Base-by-base conservation (phyloP, 169 alveolate genomes). In the Neospora caninum region DNA sequence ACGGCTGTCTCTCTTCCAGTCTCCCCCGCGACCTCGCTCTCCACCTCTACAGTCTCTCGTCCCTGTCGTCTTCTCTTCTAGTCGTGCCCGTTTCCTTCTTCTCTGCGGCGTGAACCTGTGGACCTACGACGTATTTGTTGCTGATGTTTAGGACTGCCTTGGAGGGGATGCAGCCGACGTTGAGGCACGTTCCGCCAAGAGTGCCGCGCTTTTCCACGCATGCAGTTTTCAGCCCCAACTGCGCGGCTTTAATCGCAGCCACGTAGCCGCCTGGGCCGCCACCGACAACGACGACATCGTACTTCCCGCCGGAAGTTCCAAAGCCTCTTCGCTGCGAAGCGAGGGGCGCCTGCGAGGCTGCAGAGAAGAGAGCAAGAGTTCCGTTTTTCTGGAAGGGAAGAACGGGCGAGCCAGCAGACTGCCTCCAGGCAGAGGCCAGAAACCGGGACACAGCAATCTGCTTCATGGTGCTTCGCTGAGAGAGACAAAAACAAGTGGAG, bases 81-180 rank as follows among this genome's bases (percentile, higher is more conserved):
- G n/a, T 6, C 10, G 80, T 69, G 34, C 18, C 41, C 38, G n/a
- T 69, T 69, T 69, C 80, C 38, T n/a, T 69, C 80, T 73, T 22
- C 84, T 73, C 84, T 73, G 84, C n/a, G 9, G 39, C 42, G 18
- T 13, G 2, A 6, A 6, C 84, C 27, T n/a, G 18, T 13, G 25
- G 49, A 22, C 89, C 39, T 92, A 97, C 98, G 41, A 97, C 97
- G 96, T 96, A 98, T 91, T 98, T 97, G 96, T 99, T 99, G 38
- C 99, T 97, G 58, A 98, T 98, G 95, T 98, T 98, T 42, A 98
- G 98, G 93, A 99, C 97, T 69, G 99, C 98, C 95, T 99, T 99
- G 41, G 99, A 98, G 10, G 99, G 99, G 88, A 99, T 99, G 95
- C 99, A 99, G 7, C 99, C 99, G 53, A 99, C 99, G 95, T 99